These are phyloP conservation scores for Ustilago loliicola DNA, from an alignment of 1,284 basidiomycete species.

Conservation along the genomic window DNA sequence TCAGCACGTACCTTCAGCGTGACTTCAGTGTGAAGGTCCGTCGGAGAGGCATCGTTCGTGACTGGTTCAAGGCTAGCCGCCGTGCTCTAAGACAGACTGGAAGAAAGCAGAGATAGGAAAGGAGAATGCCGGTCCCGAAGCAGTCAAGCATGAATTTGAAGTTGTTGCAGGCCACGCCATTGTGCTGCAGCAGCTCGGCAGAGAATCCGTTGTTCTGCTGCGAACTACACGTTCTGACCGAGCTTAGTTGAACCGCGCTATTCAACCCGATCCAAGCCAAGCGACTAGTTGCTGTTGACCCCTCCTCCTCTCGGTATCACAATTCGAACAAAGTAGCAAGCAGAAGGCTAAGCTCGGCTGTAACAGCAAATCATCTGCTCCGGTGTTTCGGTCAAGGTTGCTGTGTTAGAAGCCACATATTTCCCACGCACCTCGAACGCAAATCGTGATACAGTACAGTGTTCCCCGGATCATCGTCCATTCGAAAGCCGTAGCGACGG, in stretches of 20 bases:
- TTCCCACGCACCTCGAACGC: not conserved
- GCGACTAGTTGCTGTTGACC: not conserved
- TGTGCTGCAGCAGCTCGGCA: no score
- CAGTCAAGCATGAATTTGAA: slow-evolving; percentile 8
- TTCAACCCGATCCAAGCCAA: not conserved
- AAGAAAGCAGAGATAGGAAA: not conserved
- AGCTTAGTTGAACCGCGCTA: not conserved
- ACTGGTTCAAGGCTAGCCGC: not conserved
- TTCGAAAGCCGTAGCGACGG: not conserved
- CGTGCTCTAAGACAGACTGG: not conserved
- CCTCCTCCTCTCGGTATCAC: not conserved
- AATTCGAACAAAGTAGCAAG: not conserved
- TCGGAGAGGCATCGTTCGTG: not conserved
- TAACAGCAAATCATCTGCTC: not conserved
- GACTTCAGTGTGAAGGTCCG: not conserved
- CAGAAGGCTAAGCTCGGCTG: not conserved
- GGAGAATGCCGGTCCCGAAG: slow-evolving; percentile 8
- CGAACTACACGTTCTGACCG: not conserved
- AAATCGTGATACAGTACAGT: slow-evolving; percentile 6
- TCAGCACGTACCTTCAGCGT: not conserved
- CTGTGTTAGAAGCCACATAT: not conserved
- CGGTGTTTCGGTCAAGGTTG: not conserved
- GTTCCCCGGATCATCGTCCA: not conserved
- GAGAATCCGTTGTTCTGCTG: not conserved
- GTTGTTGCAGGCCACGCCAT: not conserved